Percentiles rank a stretch among this genome's conserved stretches.
These are phyloP conservation scores for Nicotiana noctiflora DNA, from an alignment of 257 asterid species.

Conservation along the genomic window DNA sequence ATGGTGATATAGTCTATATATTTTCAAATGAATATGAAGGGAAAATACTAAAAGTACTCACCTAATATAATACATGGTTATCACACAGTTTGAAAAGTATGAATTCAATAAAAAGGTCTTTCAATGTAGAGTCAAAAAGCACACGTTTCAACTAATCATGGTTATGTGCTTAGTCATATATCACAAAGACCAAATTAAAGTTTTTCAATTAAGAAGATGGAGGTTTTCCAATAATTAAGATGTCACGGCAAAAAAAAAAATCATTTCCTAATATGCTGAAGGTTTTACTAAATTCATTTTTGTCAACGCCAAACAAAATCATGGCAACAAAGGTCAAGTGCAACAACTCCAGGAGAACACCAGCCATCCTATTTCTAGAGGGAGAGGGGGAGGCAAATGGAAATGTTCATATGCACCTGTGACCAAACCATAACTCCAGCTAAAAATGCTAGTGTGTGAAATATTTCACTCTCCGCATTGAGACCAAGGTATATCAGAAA, in stretches of 20 bases:
- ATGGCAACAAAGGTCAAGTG: background rate
- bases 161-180: background rate
- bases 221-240: background rate
- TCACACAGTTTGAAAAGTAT: too few species aligned
- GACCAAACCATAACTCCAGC: slow-evolving; percentile 89
- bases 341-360: background rate
- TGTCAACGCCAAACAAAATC: background rate
- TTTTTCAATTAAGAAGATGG: background rate
- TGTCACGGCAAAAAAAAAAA: background rate
- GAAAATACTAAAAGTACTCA: too few species aligned
- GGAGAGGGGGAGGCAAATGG: background rate
- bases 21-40: too few species aligned
- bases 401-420: slow-evolving; percentile 45
- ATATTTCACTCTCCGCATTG: slow-evolving; percentile 68
- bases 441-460: slow-evolving; percentile 77
- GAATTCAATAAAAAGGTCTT: too few species aligned
- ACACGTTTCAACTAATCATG: background rate
- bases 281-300: background rate
- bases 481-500: slow-evolving; percentile 51
- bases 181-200: background rate
- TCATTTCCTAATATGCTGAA: background rate
- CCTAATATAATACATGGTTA: too few species aligned
- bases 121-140: background rate
- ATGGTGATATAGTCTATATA: too few species aligned
- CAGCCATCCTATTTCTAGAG: background rate